Evolutionary conservation across 148 eudicot genomes (phyloP), one percentile per base, ranked within the genome.

Genomic region (Chenopodium quinoa): DNA sequence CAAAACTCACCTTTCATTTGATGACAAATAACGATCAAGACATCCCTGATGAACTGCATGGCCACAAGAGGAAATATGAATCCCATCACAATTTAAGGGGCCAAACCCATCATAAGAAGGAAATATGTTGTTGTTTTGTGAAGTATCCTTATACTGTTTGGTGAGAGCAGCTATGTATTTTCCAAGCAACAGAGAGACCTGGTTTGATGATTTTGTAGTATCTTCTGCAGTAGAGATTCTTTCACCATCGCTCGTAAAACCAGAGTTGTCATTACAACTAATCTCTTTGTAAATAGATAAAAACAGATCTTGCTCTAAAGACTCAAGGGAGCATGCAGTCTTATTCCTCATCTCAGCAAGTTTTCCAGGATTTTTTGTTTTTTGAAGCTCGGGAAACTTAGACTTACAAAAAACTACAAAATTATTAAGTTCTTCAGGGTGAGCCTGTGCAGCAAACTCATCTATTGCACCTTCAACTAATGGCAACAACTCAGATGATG

Each of bases 21-120:
- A 97, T 75, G 92, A 90, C 64, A 96, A 86, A 88, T 93, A 97
- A 65, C 98, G 93, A 83, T 94, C 98, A 86, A 97, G 94, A 86
- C 99, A 97, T 72, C 84, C 92, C 80, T 94, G 97, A 89, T 97
- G 99, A 83, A 97, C 98, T 44, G 94, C 97, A 91, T 97, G 99
- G 70, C 99, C 97, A 89, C 99, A 97, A 37, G 99, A 97, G 81
- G 99, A 94, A 79, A 92, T 78, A 88, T 94, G 89, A 69, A 97
- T 87, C 67, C 99, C 98, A 79, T 94, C 95, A 84, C 93, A 91
- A 79, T 90, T 92, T 9, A 80, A 52, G 10, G 97, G 97, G 58
- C 95, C 91, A 86, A 90, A 87, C 20, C 90, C 90, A 75, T 90
- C 89, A 88, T 83, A 89, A 77, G 87, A 81, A 71, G 80, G 83